Base-by-base conservation (phyloP, 768 basidiomycete genomes). In the Russula vinacea region DNA sequence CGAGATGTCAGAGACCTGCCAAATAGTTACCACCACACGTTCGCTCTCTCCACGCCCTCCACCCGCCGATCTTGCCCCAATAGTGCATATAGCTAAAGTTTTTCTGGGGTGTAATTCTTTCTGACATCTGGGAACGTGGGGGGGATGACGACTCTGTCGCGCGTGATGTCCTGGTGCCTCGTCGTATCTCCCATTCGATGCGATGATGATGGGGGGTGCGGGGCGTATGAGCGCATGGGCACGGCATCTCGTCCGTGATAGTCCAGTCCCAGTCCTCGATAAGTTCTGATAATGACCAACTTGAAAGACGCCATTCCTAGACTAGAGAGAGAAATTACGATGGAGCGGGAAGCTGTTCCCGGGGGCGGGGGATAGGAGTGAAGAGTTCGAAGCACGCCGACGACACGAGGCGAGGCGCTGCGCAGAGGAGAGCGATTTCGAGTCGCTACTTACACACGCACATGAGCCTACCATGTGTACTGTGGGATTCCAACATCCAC, bases 121-220 rank as follows among this genome's bases (percentile, higher is more conserved):
- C 72, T 74, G 22, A 73, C 71, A 29, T 70, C n/a, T 68, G 32
- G 70, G 66, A 16, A 77, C 73, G 19, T 66, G 62, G 32, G 60
- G 35, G 60, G 56, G 78, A 75, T 3, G 78, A 78, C 26, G 9
- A 33, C 33, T 33, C 53, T 5, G 73, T 50, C 19, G 3, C 10
- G 45, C 11, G 72, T 73, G 10, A 70, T 69, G 62, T 80, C 78
- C 26, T 75, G 72, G 52, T 49, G 76, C 78, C 58, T 73, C 72
- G 57, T 80, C 81, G 59, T 77, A 71, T 13, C 62, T 64, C 1
- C 76, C 78, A 37, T 79, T 78, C 45, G 49, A 74, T 29, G 29
- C 29, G 29, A 29, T 29, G 29, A 29, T 50, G 26, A 50, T 13
- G 49, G 29, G 26, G 11, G 45, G 45, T 4, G 22, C 45, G 42